phyloP scores from a whole-genome alignment of 345 rosid genomes.

The Barbarea vulgaris region DNA sequence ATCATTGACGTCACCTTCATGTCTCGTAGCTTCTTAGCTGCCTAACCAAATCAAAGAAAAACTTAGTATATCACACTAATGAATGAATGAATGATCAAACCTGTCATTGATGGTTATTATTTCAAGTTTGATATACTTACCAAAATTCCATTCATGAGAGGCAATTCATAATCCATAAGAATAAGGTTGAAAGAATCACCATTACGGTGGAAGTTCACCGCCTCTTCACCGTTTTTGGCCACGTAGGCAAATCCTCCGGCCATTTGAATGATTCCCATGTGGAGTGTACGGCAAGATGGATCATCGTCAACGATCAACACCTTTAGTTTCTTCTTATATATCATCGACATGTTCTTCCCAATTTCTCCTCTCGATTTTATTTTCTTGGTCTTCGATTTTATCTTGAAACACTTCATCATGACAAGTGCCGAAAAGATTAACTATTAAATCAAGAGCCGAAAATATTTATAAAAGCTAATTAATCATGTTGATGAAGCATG shows the following conservation, averaged over 20 bases:
- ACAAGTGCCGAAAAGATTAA: background rate
- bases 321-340: constrained; percentile 5
- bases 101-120: background rate
- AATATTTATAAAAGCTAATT: too few relatives aligned
- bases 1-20: background rate
- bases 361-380: background rate
- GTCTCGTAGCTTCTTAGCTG: background rate
- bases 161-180: background rate
- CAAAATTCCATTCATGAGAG: background rate
- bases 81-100: background rate
- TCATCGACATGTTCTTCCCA: constrained; percentile 4
- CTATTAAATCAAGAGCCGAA: too few relatives aligned
- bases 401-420: background rate
- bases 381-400: background rate
- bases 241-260: constrained; percentile 2
- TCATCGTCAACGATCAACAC: constrained; percentile 7
- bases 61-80: too few relatives aligned
- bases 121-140: background rate
- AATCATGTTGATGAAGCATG: too few relatives aligned
- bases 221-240: background rate
- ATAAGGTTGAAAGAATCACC: background rate
- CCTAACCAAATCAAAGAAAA: background rate
- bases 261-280: background rate
- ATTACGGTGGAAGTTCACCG: background rate
- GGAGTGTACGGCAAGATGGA: background rate